phyloP scores from a whole-genome alignment of 352 stramenopile species.

The Phytophthora cactorum region DNA sequence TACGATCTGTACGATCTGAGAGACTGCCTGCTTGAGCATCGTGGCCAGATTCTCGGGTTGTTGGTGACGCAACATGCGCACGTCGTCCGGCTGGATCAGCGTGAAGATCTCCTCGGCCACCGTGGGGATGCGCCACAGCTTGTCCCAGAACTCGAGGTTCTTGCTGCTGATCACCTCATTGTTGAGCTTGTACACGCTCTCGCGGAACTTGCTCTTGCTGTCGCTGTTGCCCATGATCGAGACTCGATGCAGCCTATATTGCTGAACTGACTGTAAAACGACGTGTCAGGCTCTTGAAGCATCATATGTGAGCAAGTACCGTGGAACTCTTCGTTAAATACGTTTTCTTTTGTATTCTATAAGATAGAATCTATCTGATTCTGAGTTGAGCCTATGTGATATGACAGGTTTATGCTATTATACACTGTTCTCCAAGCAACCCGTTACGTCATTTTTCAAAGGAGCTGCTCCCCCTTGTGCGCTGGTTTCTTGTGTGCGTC shows the following conservation, averaged over 20 bases:
- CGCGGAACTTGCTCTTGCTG: slow-evolving; percentile 92
- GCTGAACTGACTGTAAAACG: slow-evolving; percentile 11
- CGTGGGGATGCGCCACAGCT: slow-evolving; percentile 88
- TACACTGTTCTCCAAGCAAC: slow-evolving; percentile 14
- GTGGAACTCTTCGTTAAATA: not conserved
- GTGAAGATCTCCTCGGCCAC: slow-evolving; percentile 91
- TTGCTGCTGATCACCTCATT: slow-evolving; percentile 87
- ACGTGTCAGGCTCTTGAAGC: slow-evolving; percentile 19
- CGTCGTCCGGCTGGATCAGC: slow-evolving; percentile 89
- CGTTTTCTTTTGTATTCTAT: not conserved
- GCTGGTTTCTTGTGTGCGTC: not conserved
- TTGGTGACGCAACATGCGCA: slow-evolving; percentile 88
- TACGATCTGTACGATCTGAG: slow-evolving; percentile 87
- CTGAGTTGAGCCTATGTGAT: not conserved
- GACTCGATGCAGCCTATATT: not conserved
- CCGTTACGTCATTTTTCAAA: slow-evolving; percentile 25
- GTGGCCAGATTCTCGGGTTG: slow-evolving; percentile 83
- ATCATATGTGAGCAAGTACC: not conserved
- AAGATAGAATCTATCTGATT: not conserved
- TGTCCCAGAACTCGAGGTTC: slow-evolving; percentile 92
- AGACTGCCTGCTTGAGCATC: slow-evolving; percentile 83
- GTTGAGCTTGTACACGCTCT: slow-evolving; percentile 93
- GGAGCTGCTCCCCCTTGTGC: slow-evolving; percentile 3
- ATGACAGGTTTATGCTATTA: not conserved
- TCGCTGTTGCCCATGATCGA: slow-evolving; percentile 85